Evolutionary conservation across 1,284 basidiomycete species (phyloP).

Genomic region (Sanghuangporus sanghuang): DNA sequence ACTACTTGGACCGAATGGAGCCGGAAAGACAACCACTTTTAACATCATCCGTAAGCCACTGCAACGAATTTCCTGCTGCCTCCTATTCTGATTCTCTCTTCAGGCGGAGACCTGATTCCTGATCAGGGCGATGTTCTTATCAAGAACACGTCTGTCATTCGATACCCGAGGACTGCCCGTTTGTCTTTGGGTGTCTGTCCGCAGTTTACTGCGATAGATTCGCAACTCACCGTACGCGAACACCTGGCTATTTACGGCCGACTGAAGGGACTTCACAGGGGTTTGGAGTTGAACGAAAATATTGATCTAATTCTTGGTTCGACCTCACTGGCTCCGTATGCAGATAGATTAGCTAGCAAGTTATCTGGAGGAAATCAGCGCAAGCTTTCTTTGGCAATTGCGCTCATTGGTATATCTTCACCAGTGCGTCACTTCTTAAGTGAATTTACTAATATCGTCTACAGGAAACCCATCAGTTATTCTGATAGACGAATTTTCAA

Average conservation of each 20-base stretch:
- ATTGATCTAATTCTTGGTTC: conserved; percentile 55
- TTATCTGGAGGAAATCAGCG: conserved; percentile 79
- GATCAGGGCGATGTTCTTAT: conserved; percentile 65
- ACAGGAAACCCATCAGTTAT: conserved; percentile 72
- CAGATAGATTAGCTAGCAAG: conserved; percentile 65
- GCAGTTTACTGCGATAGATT: conserved; percentile 79
- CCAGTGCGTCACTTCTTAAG: not conserved
- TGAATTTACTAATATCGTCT: not conserved
- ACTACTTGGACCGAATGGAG: conserved; percentile 76
- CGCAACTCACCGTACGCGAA: conserved; percentile 70
- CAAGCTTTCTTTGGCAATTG: conserved; percentile 73
- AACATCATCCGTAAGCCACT: conserved; percentile 60
- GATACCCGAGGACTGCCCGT: conserved; percentile 54
- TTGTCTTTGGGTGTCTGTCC: conserved; percentile 74
- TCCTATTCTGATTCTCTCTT: not conserved
- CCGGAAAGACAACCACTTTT: conserved; percentile 77
- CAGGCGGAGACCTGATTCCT: conserved; percentile 58
- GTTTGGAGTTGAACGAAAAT: conserved; percentile 45
- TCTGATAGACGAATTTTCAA: conserved; percentile 80
- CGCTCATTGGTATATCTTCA: conserved; percentile 59
- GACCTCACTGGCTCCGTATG: conserved; percentile 56
- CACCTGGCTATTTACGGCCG: conserved; percentile 66
- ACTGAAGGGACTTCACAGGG: conserved; percentile 58
- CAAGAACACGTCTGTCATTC: conserved; percentile 56
- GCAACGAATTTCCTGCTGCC: not conserved